phyloP scores from a whole-genome alignment of 495 filamentous ascomycete genomes.

The Rostrohypoxylon terebratum region DNA sequence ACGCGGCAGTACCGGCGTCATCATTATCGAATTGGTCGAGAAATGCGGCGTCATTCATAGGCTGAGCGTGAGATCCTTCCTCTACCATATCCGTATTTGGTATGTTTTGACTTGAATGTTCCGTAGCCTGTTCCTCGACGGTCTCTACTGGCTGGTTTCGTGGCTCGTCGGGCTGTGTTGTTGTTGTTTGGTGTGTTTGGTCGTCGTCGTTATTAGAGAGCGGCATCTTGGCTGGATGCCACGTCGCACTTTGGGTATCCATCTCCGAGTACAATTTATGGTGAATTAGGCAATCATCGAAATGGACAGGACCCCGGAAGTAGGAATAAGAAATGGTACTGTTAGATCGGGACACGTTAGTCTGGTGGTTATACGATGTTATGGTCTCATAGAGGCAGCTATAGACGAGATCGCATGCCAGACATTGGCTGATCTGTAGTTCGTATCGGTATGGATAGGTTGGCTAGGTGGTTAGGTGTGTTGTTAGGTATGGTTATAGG shows the following conservation, averaged over 20 bases:
- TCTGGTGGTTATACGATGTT: constrained; percentile 13
- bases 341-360: constrained; percentile 42
- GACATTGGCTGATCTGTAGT: constrained; percentile 10
- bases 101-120: constrained; percentile 30
- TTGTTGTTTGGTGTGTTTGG: constrained; percentile 33
- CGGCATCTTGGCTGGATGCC: constrained; percentile 69
- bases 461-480: neutral
- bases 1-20: constrained; percentile 43
- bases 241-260: constrained; percentile 59
- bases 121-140: constrained; percentile 24
- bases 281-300: constrained; percentile 50
- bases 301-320: constrained; percentile 42
- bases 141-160: constrained; percentile 13
- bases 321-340: constrained; percentile 50
- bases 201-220: constrained; percentile 52
- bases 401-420: constrained; percentile 38
- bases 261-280: constrained; percentile 51
- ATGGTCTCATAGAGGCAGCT: constrained; percentile 12
- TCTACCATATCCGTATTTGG: constrained; percentile 50
- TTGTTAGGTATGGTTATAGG: constrained; percentile 18
- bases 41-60: constrained; percentile 41
- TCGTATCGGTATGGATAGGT: neutral
- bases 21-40: constrained; percentile 47
- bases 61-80: constrained; percentile 39
- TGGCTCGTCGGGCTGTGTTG: constrained; percentile 23